Conservation (phyloP, 140 eudicot genomes). For the Senecio squalidus region DNA sequence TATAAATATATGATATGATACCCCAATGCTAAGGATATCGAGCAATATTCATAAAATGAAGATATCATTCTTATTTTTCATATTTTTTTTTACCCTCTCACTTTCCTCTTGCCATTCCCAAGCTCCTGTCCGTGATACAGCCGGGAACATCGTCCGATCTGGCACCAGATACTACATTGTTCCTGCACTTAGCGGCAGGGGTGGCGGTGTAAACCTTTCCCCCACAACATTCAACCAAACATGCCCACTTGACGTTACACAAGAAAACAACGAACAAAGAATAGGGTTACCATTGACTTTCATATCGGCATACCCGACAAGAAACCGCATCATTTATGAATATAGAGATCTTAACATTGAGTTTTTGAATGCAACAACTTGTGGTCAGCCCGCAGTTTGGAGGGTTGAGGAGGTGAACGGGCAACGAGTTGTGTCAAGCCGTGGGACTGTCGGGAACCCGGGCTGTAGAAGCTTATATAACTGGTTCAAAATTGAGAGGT, state of each 20-base stretch:
- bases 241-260: slow-evolving; percentile 25
- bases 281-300: slow-evolving; percentile 25
- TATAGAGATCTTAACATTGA: slow-evolving; percentile 37
- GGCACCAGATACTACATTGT: slow-evolving; percentile 22
- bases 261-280: slow-evolving; percentile 18
- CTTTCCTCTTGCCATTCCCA: slow-evolving; percentile 9
- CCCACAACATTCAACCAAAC: slow-evolving; percentile 20
- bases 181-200: slow-evolving; percentile 17
- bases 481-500: slow-evolving; percentile 55
- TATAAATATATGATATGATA: not conserved
- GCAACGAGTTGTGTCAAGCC: slow-evolving; percentile 26
- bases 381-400: slow-evolving; percentile 43
- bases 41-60: slow-evolving; percentile 10
- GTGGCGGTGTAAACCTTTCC: slow-evolving; percentile 20
- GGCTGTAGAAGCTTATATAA: slow-evolving; percentile 37
- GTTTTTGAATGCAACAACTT: slow-evolving; percentile 16
- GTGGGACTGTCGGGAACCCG: slow-evolving; percentile 53
- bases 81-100: slow-evolving; percentile 6
- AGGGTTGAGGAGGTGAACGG: slow-evolving; percentile 27
- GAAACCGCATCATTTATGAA: slow-evolving; percentile 23
- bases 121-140: slow-evolving; percentile 14
- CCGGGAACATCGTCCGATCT: slow-evolving; percentile 1
- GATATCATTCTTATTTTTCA: slow-evolving; percentile 5
- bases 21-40: not conserved
- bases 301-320: slow-evolving; percentile 19